Evolutionary conservation across 2,329 filamentous ascomycete genomes (phyloP).

Genomic region (Aspergillus chevalieri): DNA sequence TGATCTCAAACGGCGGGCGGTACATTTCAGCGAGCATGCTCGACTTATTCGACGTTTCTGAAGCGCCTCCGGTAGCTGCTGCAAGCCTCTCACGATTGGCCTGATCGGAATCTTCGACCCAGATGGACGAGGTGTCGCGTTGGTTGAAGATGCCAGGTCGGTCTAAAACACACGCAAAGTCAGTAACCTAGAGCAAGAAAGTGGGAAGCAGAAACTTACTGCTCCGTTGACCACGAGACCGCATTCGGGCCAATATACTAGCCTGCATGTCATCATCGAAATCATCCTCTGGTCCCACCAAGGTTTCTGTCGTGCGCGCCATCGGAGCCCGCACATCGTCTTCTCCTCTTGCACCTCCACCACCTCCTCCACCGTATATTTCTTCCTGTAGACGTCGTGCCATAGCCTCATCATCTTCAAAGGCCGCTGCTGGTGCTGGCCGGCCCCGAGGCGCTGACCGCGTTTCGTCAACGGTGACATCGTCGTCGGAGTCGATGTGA

Average conservation of each 20-base stretch:
- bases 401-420: slow-evolving; percentile 90
- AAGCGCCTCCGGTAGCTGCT: slow-evolving; percentile 58
- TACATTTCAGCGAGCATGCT: slow-evolving; percentile 84
- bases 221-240: slow-evolving; percentile 36
- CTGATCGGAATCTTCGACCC: slow-evolving; percentile 47
- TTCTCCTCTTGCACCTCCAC: slow-evolving; percentile 24
- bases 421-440: slow-evolving; percentile 44
- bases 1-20: slow-evolving; percentile 84
- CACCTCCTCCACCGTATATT: slow-evolving; percentile 59
- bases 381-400: slow-evolving; percentile 88
- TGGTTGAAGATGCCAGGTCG: slow-evolving; percentile 66
- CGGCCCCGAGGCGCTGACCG: slow-evolving; percentile 20
- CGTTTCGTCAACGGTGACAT: slow-evolving; percentile 44
- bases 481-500: slow-evolving; percentile 71
- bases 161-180: slow-evolving; percentile 18
- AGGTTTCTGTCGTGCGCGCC: slow-evolving; percentile 80
- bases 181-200: slow-evolving; percentile 4
- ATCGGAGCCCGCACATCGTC: slow-evolving; percentile 82
- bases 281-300: slow-evolving; percentile 66
- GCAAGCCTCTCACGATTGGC: slow-evolving; percentile 50
- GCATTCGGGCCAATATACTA: slow-evolving; percentile 61
- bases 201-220: slow-evolving; percentile 19
- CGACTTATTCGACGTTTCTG: slow-evolving; percentile 62
- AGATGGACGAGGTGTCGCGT: slow-evolving; percentile 51
- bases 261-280: slow-evolving; percentile 52